Conservation (phyloP, 495 filamentous ascomycete genomes). For the Amniculicola lignicola region DNA sequence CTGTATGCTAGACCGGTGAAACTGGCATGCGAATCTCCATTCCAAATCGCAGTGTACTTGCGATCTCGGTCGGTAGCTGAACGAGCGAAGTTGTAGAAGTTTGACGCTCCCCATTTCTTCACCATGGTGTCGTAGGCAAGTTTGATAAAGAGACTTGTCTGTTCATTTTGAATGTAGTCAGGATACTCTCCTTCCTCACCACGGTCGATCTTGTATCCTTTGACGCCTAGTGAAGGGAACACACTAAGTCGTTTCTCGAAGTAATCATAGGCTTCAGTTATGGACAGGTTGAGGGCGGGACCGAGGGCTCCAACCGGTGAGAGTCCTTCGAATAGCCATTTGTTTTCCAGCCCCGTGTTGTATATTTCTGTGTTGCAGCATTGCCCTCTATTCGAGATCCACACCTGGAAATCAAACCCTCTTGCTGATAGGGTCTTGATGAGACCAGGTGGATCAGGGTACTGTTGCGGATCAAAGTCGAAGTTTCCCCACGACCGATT, state of each 20-base stretch:
- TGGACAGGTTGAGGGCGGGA: constrained; percentile 39
- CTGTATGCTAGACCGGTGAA: constrained; percentile 38
- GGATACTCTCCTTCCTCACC: constrained; percentile 42
- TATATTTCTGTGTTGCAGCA: constrained; percentile 33
- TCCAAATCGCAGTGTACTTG: constrained; percentile 33
- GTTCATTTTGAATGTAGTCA: constrained; percentile 39
- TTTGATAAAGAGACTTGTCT: constrained; percentile 35
- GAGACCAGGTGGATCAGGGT: constrained; percentile 33
- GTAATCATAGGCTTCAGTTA: constrained; percentile 39
- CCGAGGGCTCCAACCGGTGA: constrained; percentile 30
- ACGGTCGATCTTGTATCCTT: constrained; percentile 42
- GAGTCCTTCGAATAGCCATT: constrained; percentile 35
- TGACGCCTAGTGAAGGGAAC: constrained; percentile 37
- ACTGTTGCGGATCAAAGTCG: constrained; percentile 38
- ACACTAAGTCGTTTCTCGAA: constrained; percentile 33
- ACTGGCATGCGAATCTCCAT: constrained; percentile 37
- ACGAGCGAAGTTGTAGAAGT: constrained; percentile 39
- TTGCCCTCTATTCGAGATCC: constrained; percentile 38
- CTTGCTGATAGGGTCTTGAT: constrained; percentile 33
- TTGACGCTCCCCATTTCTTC: constrained; percentile 32
- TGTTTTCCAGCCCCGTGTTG: constrained; percentile 24
- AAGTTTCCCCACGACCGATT: constrained; percentile 39
- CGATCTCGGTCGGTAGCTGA: constrained; percentile 36
- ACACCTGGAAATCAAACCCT: constrained; percentile 39
- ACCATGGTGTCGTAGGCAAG: constrained; percentile 38